Evolutionary conservation across 768 basidiomycete genomes (phyloP).

Genomic region (Leccinum broughii): DNA sequence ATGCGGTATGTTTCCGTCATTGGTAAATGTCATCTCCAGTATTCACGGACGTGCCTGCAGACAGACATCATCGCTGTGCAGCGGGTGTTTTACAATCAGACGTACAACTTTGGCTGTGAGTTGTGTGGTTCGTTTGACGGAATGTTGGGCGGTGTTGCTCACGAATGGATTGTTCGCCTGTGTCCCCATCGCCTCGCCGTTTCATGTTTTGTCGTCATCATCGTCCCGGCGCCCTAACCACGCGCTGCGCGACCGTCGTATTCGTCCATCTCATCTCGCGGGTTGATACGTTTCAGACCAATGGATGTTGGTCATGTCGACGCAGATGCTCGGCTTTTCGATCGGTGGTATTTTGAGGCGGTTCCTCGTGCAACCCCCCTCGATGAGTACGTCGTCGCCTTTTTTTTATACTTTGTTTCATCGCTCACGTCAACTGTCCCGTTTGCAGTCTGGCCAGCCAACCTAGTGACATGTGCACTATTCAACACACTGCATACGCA

Average conservation of each 20-base stretch:
- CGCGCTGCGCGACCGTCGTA: neutral
- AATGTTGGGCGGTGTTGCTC: conserved; percentile 1
- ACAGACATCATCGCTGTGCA: conserved; percentile 79
- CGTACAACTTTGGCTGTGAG: conserved; percentile 50
- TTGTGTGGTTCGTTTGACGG: neutral
- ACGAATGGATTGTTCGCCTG: neutral
- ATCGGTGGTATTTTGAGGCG: conserved; percentile 60
- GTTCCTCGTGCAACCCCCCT: conserved; percentile 64
- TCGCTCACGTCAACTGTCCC: conserved; percentile 13
- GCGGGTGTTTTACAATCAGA: conserved; percentile 63
- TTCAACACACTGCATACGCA: conserved; percentile 75
- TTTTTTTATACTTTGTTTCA: neutral
- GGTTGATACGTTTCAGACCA: conserved; percentile 37
- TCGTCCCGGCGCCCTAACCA: neutral
- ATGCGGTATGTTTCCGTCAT: conserved; percentile 36
- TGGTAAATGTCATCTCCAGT: neutral
- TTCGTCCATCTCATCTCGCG: neutral
- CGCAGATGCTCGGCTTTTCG: conserved; percentile 66
- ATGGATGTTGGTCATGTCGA: conserved; percentile 69
- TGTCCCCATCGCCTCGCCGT: neutral
- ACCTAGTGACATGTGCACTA: conserved; percentile 66
- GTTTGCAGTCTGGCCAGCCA: conserved; percentile 72
- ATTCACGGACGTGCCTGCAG: conserved; percentile 13
- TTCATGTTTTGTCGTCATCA: neutral
- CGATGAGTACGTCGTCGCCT: conserved; percentile 50